A percentile compares a stretch with the other conserved stretches of the same genome.
Conservation (phyloP, 2,329 filamentous ascomycete species). For the Tolypocladium pustulatum region DNA sequence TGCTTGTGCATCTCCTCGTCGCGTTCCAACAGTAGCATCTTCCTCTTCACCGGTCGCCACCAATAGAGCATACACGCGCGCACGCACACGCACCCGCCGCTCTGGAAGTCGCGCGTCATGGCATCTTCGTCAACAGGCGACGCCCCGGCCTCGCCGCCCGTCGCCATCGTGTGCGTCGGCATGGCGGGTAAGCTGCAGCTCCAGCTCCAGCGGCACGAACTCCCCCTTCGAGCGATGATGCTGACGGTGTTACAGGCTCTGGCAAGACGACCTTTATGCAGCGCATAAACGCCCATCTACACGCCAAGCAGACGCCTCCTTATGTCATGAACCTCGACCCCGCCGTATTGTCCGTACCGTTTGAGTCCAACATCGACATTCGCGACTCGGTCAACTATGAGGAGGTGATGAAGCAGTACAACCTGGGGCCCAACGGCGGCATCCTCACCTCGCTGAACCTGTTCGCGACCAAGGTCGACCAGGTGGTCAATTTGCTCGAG, state of each 20-base stretch:
- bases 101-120: conserved; percentile 11
- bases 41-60: neutral
- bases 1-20: neutral
- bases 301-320: conserved; percentile 67
- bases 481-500: conserved; percentile 80
- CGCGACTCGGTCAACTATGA: conserved; percentile 98
- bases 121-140: conserved; percentile 21
- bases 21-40: neutral
- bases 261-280: conserved; percentile 99
- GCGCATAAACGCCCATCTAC: conserved; percentile 87
- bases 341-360: conserved; percentile 85
- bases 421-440: conserved; percentile 91
- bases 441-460: conserved; percentile 93
- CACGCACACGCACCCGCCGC: neutral
- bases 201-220: neutral
- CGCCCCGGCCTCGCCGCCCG: conserved; percentile 10
- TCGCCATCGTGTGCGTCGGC: conserved; percentile 79
- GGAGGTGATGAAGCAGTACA: conserved; percentile 99
- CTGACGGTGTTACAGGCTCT: conserved; percentile 46
- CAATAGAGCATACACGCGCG: neutral
- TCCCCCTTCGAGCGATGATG: neutral
- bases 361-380: conserved; percentile 97
- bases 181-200: conserved; percentile 63
- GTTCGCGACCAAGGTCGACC: conserved; percentile 96
- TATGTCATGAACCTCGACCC: conserved; percentile 98